phyloP scores from a whole-genome alignment of 805 yeast genomes.

The Maudiozyma pseudohumilis region DNA sequence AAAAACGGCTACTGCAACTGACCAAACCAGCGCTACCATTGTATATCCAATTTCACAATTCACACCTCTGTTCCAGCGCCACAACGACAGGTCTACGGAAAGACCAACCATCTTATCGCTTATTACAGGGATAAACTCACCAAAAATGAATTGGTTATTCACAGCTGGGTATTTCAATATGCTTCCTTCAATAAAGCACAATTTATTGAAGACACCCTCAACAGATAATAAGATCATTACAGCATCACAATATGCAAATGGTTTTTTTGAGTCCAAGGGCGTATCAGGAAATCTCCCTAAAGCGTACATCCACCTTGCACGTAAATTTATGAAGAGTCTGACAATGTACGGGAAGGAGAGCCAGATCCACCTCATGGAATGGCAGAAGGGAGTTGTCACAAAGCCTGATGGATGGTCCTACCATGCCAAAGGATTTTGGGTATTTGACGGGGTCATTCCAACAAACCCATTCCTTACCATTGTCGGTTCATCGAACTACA shows the following conservation, averaged over 20 bases:
- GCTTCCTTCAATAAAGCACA: slow-evolving; percentile 57
- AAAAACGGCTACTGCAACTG: slow-evolving; percentile 14
- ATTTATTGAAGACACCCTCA: slow-evolving; percentile 49
- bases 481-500: slow-evolving; percentile 89
- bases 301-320: slow-evolving; percentile 73
- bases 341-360: slow-evolving; percentile 32
- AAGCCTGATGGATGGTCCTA: slow-evolving; percentile 88
- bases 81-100: slow-evolving; percentile 64
- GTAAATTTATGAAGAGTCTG: slow-evolving; percentile 51
- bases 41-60: slow-evolving; percentile 90
- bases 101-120: slow-evolving; percentile 56
- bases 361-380: slow-evolving; percentile 56
- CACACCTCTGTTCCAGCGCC: slow-evolving; percentile 59
- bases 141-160: slow-evolving; percentile 62
- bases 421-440: slow-evolving; percentile 96
- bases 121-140: slow-evolving; percentile 44
- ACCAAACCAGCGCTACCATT: slow-evolving; percentile 37
- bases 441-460: slow-evolving; percentile 36
- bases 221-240: slow-evolving; percentile 49
- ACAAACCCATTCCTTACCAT: slow-evolving; percentile 62
- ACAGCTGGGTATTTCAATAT: slow-evolving; percentile 97
- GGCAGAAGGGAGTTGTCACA: slow-evolving; percentile 82
- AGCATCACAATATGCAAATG: slow-evolving; percentile 90
- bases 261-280: slow-evolving; percentile 80
- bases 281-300: slow-evolving; percentile 73